Base-by-base conservation (phyloP, 257 asterid genomes). In the Nicotiana paniculata region DNA sequence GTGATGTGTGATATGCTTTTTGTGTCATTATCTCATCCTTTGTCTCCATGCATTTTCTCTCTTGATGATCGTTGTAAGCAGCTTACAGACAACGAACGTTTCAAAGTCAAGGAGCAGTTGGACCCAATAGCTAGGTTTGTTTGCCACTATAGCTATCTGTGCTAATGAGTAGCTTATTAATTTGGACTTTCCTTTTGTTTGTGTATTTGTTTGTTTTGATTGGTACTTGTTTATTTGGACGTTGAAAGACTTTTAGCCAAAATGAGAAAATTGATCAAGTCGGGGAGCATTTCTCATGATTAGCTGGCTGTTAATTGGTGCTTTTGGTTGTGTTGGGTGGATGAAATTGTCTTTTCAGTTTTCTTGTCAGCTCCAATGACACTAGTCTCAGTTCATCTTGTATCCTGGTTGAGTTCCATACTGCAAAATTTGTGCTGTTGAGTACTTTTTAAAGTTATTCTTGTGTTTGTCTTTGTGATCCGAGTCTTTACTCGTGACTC, bases 71-170 rank as follows among this genome's bases (percentile, higher is more conserved):
- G 93, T 78, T 92, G 93, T 83, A 94, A 96, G 90, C 89, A 94
- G 88, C 86, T 94, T 85, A 64, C 86, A 0, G 97, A 89, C 28
- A 78, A 65, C 84, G 97, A 93, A 74, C 89, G 91, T 59, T 66
- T 81, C 80, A 87, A 30, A 86, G 90, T 88, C 53, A 92, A 89
- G 84, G 99, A 93, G 90, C 85, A n/a, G 48, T 84, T 96, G 84
- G 97, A 96, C 89, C 99, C 99, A 26, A 89, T 77, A 18, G 93
- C 97, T 85, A 96, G 99, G 99, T 96, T 84, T 87, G 94, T 86
- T 86, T 77, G 84, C 67, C 26, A 77, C 74, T 78, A 33, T 81
- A 80, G 58, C 18, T 79, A 74, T n/a, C 63, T 51, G 26, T 51
- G 79, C 63, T 75, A 26, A 51, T 51, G 63, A 26, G 51, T 75